Base-by-base conservation (phyloP, 495 filamentous ascomycete species). In the Lasiosphaeriaceae sp. region DNA sequence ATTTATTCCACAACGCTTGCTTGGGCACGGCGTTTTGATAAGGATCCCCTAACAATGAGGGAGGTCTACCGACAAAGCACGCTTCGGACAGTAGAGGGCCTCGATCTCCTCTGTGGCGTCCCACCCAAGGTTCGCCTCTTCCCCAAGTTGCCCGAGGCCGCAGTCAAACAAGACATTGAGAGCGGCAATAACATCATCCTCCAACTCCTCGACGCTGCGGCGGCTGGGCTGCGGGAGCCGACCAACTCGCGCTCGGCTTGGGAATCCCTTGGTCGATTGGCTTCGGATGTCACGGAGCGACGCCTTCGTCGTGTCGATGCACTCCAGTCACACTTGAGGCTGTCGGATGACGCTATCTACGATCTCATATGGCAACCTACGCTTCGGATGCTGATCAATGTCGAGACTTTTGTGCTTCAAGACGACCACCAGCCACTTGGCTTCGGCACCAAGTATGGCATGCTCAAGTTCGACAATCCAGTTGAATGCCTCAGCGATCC, bases 1-100 rank as follows among this genome's bases (percentile, higher is more conserved):
- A 50, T 67, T 17, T 70, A 70, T 41, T 54, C 54, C 3, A 59
- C 60, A 1, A 61, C 62, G 1, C 31, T 67, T 0, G 14, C 17
- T 1, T 70, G 67, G 67, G 54, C 62, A n/a, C 47, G 56, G 24
- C 54, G 59, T 17, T 67, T 64, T 34, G 49, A 62, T 29, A 58
- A 54, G 35, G 58, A 64, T 44, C 17, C 20, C 11, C 17, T 54
- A 2, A 50, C 57, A 0, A 44, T 55, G 6, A 43, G 23, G 19
- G 2, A 16, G 11, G 39, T 66, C 7, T 59, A 62, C 20, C 22
- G 31, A 2, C 2, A 0, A 3, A 26, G 58, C 8, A 47, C 45
- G 11, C 5, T 66, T 22, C 20, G 23, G 9, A 57, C 66, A 1
- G 20, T 47, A 3, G 63, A 62, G 35, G 55, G 61, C 16, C 5